phyloP scores from a whole-genome alignment of 805 yeast genomes.

The Candida yuanshanica region DNA sequence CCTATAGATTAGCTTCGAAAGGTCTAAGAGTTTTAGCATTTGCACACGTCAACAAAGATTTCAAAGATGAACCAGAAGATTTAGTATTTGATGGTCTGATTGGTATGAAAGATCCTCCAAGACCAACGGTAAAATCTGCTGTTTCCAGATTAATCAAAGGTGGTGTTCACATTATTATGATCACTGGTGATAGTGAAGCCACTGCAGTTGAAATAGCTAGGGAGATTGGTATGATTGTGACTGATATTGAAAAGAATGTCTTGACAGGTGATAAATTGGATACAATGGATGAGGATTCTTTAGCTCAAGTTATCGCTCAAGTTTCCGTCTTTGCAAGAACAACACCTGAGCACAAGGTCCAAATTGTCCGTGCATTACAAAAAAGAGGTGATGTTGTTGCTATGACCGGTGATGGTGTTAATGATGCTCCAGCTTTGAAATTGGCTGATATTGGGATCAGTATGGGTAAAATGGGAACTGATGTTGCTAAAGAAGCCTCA shows the following conservation, averaged over 20 bases:
- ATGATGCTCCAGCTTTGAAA: slow-evolving; percentile 97
- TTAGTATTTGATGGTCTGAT: slow-evolving; percentile 78
- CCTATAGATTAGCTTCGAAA: slow-evolving; percentile 63
- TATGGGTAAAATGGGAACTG: slow-evolving; percentile 93
- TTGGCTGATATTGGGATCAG: slow-evolving; percentile 95
- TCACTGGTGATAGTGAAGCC: slow-evolving; percentile 89
- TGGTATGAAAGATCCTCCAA: slow-evolving; percentile 98
- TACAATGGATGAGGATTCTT: slow-evolving; percentile 59
- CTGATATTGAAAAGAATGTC: slow-evolving; percentile 59
- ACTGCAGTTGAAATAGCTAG: slow-evolving; percentile 83
- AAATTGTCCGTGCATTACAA: slow-evolving; percentile 85
- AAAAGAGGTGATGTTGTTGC: slow-evolving; percentile 93
- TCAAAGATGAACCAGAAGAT: slow-evolving; percentile 44
- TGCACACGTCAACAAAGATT: slow-evolving; percentile 46
- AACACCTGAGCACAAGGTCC: slow-evolving; percentile 88
- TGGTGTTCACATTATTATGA: slow-evolving; percentile 97
- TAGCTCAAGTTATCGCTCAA: slow-evolving; percentile 69
- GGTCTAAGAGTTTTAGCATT: slow-evolving; percentile 86
- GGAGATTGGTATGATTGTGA: slow-evolving; percentile 83
- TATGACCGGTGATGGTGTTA: slow-evolving; percentile 99
- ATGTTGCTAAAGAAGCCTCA: slow-evolving; percentile 97
- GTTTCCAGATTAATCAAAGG: slow-evolving; percentile 76
- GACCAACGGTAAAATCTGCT: slow-evolving; percentile 76
- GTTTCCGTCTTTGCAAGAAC: slow-evolving; percentile 93
- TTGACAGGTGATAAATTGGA: slow-evolving; percentile 84